These are phyloP conservation scores for Colletotrichum tanaceti DNA, from an alignment of 2,329 filamentous ascomycete species.

Conservation along the genomic window DNA sequence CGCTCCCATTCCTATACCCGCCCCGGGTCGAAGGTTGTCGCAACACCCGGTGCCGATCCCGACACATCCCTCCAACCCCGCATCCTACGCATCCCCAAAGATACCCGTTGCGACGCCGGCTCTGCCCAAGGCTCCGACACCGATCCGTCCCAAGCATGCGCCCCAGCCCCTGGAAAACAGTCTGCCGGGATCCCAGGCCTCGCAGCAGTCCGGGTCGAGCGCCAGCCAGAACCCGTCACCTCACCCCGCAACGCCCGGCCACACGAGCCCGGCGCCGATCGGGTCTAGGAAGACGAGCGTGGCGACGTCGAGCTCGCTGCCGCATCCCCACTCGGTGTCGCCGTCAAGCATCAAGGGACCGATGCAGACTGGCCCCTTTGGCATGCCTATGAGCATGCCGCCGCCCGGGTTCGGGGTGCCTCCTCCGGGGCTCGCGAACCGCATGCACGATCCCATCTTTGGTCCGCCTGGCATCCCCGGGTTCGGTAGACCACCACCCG, in stretches of 20 bases:
- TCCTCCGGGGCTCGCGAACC: conserved; percentile 52
- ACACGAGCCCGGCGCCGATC: conserved; percentile 73
- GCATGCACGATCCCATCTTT: conserved; percentile 64
- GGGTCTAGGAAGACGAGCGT: conserved; percentile 68
- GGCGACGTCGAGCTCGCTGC: conserved; percentile 43
- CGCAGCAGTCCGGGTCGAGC: conserved; percentile 70
- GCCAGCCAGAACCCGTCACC: conserved; percentile 70
- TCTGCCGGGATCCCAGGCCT: conserved; percentile 75
- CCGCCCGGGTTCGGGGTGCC: conserved; percentile 57
- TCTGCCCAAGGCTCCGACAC: conserved; percentile 84
- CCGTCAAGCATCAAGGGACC: conserved; percentile 66
- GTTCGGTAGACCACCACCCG: conserved; percentile 57
- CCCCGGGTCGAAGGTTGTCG: conserved; percentile 52
- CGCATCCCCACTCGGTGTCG: conserved; percentile 67
- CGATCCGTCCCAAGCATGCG: conserved; percentile 78
- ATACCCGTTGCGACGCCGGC: conserved; percentile 82
- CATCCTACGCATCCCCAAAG: conserved; percentile 80
- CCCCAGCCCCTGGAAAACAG: conserved; percentile 85
- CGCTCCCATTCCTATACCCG: conserved; percentile 53
- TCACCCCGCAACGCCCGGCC: conserved; percentile 71
- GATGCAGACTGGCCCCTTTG: conserved; percentile 61
- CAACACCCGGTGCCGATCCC: conserved; percentile 59
- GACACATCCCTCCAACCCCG: conserved; percentile 65
- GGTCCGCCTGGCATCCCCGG: conserved; percentile 51
- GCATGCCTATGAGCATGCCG: conserved; percentile 69